Conservation (phyloP, 768 basidiomycete genomes). For the Mycena latifolia region DNA sequence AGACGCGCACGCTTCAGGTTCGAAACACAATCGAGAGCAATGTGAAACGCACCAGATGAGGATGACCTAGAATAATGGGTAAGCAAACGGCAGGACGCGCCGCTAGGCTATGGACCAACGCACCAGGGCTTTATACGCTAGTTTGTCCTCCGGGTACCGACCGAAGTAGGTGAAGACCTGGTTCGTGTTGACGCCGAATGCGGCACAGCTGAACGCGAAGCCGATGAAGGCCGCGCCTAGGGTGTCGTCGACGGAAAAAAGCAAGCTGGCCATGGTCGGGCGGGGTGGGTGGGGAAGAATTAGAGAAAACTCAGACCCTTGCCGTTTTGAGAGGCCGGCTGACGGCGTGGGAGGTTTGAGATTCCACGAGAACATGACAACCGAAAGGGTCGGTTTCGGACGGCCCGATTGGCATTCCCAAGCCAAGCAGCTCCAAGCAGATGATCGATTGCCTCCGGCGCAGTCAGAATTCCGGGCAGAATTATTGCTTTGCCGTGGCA, state of each 20-base stretch:
- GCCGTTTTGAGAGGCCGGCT: background rate
- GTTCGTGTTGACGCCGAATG: conserved; percentile 55
- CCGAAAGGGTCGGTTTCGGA: too few species aligned
- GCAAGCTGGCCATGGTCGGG: background rate
- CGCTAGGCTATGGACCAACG: background rate
- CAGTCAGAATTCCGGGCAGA: too few species aligned
- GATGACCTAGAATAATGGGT: conserved; percentile 40
- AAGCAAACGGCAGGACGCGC: background rate
- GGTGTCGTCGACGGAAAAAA: conserved; percentile 47
- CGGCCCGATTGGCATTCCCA: too few species aligned
- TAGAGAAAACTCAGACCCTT: background rate
- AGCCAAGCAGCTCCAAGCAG: too few species aligned
- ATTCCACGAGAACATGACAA: background rate
- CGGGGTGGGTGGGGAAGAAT: background rate
- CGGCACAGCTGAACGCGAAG: conserved; percentile 52
- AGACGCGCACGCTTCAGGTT: background rate
- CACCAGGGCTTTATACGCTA: conserved; percentile 35
- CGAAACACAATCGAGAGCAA: background rate
- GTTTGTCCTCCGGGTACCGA: conserved; percentile 51
- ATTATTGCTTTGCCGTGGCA: too few species aligned
- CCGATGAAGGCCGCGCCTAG: conserved; percentile 56
- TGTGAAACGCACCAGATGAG: conserved; percentile 42
- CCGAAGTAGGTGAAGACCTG: conserved; percentile 54
- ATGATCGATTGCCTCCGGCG: too few species aligned
- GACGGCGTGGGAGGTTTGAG: background rate